phyloP scores from a whole-genome alignment of 2,329 filamentous ascomycete genomes.

The Trichothecium sympodiale region DNA sequence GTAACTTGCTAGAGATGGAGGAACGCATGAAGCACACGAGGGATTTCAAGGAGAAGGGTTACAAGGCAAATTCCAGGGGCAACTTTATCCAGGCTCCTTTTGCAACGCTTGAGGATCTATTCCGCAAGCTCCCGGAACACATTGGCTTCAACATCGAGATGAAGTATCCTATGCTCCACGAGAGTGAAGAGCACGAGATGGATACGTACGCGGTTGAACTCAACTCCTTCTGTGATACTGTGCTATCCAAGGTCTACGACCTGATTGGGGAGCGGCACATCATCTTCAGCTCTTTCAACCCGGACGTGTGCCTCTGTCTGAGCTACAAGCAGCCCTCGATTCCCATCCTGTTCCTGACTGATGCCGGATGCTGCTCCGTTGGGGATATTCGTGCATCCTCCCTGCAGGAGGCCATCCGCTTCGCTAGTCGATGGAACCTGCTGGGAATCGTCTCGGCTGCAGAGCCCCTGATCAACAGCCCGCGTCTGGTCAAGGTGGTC shows the following conservation, averaged over 20 bases:
- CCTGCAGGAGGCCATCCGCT: constrained; percentile 89
- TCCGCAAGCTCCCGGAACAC: constrained; percentile 67
- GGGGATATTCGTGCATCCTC: constrained; percentile 85
- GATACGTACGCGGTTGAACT: constrained; percentile 92
- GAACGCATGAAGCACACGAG: constrained; percentile 96
- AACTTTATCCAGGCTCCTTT: constrained; percentile 95
- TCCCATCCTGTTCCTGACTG: constrained; percentile 86
- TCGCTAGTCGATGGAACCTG: constrained; percentile 89
- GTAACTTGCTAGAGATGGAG: constrained; percentile 30
- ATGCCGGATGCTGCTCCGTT: constrained; percentile 70
- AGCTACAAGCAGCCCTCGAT: constrained; percentile 97
- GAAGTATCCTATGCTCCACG: constrained; percentile 97
- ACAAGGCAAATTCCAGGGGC: constrained; percentile 88
- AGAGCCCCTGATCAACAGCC: constrained; percentile 79
- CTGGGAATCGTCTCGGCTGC: constrained; percentile 85
- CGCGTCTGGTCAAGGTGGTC: constrained; percentile 79
- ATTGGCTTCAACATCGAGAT: constrained; percentile 98
- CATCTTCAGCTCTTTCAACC: constrained; percentile 96
- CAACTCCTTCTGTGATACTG: constrained; percentile 92
- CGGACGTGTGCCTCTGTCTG: constrained; percentile 86
- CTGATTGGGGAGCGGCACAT: constrained; percentile 74
- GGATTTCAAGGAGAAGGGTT: constrained; percentile 89
- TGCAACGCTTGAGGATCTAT: constrained; percentile 88
- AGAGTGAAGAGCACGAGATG: constrained; percentile 93
- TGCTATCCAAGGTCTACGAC: constrained; percentile 83